Conservation (phyloP, 352 stramenopile genomes). For the Phytophthora ramorum region DNA sequence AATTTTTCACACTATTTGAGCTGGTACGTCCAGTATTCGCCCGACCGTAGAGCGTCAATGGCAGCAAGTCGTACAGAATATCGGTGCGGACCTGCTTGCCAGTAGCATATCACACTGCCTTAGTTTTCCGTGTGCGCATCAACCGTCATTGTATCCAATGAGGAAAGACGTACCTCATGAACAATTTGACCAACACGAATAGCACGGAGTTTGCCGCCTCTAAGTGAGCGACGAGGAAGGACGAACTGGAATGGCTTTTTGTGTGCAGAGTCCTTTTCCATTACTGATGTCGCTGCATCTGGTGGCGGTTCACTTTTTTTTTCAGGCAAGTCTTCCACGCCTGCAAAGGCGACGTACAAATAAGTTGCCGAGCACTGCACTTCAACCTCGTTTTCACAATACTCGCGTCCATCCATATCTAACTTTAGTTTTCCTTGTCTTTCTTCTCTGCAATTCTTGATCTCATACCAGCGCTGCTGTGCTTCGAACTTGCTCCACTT, state of each 20-base stretch:
- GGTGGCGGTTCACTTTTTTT: slow-evolving; percentile 2
- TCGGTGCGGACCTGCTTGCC: slow-evolving; percentile 33
- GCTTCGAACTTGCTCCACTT: slow-evolving; percentile 26
- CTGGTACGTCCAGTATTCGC: background rate
- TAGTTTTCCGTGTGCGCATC: background rate
- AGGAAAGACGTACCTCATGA: slow-evolving; percentile 35
- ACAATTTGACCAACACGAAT: slow-evolving; percentile 45
- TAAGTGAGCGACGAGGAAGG: slow-evolving; percentile 31
- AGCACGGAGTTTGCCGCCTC: slow-evolving; percentile 27
- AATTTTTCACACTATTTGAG: background rate
- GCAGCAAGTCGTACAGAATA: slow-evolving; percentile 48
- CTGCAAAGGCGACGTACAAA: slow-evolving; percentile 16
- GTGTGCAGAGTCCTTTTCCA: background rate
- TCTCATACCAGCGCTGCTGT: slow-evolving; percentile 24
- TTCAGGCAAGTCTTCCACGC: background rate
- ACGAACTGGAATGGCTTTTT: slow-evolving; percentile 40
- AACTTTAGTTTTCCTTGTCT: background rate
- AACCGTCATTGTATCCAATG: background rate
- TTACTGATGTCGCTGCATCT: background rate
- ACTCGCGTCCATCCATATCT: background rate
- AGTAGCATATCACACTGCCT: background rate
- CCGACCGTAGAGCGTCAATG: slow-evolving; percentile 40
- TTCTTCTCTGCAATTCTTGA: slow-evolving; percentile 2
- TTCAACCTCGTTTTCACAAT: slow-evolving; percentile 8
- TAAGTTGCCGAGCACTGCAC: slow-evolving; percentile 14